Base-by-base conservation (phyloP, 768 basidiomycete genomes). In the Royoungia palumana region DNA sequence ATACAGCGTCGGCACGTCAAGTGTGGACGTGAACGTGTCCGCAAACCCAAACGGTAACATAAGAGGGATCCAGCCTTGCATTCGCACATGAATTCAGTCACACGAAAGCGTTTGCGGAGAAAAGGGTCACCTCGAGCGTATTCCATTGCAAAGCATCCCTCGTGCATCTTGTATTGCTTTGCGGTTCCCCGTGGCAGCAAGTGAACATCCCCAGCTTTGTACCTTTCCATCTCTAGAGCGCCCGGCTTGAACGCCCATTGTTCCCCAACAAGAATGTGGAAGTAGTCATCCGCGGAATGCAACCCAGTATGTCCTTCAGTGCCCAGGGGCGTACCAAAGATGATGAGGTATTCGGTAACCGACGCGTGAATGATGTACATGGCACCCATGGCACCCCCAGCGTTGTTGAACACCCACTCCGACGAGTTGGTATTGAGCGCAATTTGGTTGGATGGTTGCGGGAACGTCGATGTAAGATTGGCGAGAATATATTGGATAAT, bases 291-390 rank as follows among this genome's bases (percentile, higher is more conserved):
- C 2, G 94, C 94, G 2, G 91, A 90, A 66, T 97, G 95, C 47
- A 95, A 58, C 8, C 96, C 96, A 13, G 85, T 80, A 64, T 98
- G 96, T 2, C 96, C 96, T 71, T 99, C 96, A 2, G 95, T 98
- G 10, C 96, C 96, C 10, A 97, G 76, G 0, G 96, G 93, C 1
- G 94, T 95, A 5, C 96, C 94, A 55, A 96, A 96, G 58, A 97
- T 86, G 66, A 93, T 93, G 57, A 92, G 80, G 72, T 95, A 99
- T 73, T 99, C 96, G 10, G 95, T 97, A 60, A 99, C 85, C 70
- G 83, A 87, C 16, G 95, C 92, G 61, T 98, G 96, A 55, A 98
- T 90, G 70, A 98, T 79, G 67, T 94, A 96, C 95, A 99, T 97
- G 28, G 86, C 86, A 36, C 94, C 94, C 94, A 95, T 97, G 1